Conservation (phyloP, 805 yeast genomes). For the Ogataea corticis region DNA sequence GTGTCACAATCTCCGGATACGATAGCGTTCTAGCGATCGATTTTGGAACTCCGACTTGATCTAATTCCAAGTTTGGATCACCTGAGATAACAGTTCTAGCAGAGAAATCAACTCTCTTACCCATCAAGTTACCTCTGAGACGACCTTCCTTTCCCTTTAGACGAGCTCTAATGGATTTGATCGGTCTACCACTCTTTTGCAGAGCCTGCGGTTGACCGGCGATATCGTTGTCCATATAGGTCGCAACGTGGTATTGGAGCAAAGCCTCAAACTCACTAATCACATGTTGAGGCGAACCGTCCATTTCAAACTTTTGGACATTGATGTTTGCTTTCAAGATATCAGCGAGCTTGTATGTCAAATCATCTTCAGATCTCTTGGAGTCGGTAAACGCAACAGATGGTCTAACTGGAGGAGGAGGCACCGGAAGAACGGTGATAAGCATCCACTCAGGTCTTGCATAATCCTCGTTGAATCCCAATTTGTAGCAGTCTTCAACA, state of each 20-base stretch:
- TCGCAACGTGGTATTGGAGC: conserved; percentile 96
- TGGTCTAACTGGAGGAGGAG: conserved; percentile 99
- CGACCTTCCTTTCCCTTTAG: conserved; percentile 99
- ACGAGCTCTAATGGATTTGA: conserved; percentile 98
- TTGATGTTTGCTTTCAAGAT: conserved; percentile 94
- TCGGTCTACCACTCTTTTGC: conserved; percentile 98
- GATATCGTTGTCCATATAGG: conserved; percentile 98
- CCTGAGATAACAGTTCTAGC: conserved; percentile 99
- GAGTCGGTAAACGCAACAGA: conserved; percentile 97
- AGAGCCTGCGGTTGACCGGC: conserved; percentile 99
- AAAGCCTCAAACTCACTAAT: conserved; percentile 94
- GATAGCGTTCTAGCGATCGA: conserved; percentile 94
- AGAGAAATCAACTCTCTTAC: conserved; percentile 98
- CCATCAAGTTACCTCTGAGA: conserved; percentile 97
- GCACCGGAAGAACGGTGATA: conserved; percentile 96
- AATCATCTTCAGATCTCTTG: conserved; percentile 98
- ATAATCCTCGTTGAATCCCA: conserved; percentile 93
- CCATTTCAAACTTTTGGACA: conserved; percentile 96
- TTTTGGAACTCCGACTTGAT: conserved; percentile 98
- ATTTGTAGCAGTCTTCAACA: conserved; percentile 71
- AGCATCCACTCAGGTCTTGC: conserved; percentile 99
- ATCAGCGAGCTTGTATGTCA: conserved; percentile 96
- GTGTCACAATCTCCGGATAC: conserved; percentile 97
- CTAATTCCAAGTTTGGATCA: conserved; percentile 96
- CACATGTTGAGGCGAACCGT: conserved; percentile 99